Evolutionary conservation across 2,329 filamentous ascomycete species (phyloP).

Genomic region (Ophiobolus disseminans): DNA sequence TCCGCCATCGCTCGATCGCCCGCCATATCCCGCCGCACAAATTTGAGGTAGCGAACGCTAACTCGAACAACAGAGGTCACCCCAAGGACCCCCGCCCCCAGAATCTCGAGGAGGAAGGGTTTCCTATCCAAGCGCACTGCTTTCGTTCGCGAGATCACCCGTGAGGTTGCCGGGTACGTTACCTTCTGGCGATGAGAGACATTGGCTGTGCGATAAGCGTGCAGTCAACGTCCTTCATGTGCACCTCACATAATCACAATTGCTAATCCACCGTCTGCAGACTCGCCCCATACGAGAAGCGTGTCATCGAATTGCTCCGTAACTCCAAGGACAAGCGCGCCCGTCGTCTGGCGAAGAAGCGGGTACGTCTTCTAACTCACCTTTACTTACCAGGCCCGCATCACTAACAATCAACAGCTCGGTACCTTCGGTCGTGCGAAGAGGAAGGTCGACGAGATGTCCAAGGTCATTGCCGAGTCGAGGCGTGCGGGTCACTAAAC

Average conservation of each 20-base stretch:
- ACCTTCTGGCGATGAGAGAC: not conserved
- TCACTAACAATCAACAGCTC: constrained; percentile 66
- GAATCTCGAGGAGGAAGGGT: constrained; percentile 79
- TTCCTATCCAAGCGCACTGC: constrained; percentile 95
- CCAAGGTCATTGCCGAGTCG: constrained; percentile 95
- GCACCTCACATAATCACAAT: too few relatives aligned
- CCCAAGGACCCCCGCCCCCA: constrained; percentile 57
- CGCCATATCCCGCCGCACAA: constrained; percentile 15
- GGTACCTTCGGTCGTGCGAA: constrained; percentile 98
- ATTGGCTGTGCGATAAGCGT: too few relatives aligned
- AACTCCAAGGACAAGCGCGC: constrained; percentile 99
- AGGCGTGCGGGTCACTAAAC: constrained; percentile 75
- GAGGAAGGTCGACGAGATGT: constrained; percentile 99
- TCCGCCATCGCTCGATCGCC: constrained; percentile 15
- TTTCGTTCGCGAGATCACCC: constrained; percentile 96
- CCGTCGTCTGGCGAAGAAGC: constrained; percentile 99
- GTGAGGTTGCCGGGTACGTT: constrained; percentile 94
- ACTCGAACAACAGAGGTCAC: constrained; percentile 56
- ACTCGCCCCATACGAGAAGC: constrained; percentile 75
- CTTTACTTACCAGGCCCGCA: constrained; percentile 6
- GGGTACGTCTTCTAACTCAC: constrained; percentile 65
- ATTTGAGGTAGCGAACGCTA: constrained; percentile 26
- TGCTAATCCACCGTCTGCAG: constrained; percentile 22
- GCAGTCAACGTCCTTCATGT: too few relatives aligned
- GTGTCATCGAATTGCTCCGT: constrained; percentile 97